Evolutionary conservation across 106 monocot genomes (phyloP).

Genomic region (Iris macrosiphon): DNA sequence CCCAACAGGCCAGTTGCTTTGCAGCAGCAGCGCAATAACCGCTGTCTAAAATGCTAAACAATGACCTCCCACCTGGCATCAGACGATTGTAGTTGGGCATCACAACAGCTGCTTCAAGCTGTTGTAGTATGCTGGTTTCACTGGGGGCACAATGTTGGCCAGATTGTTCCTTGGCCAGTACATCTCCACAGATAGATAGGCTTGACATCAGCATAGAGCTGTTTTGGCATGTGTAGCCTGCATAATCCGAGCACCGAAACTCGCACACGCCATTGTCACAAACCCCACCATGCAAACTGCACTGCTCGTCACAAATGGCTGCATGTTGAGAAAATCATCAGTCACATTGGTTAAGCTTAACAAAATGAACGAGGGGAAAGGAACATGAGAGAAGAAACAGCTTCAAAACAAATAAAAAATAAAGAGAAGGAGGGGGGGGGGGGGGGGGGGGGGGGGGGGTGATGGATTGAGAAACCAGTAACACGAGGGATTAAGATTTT

Average conservation of each 20-base stretch:
- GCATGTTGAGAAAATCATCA: slow-evolving; percentile 14
- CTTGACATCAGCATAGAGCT: slow-evolving; percentile 67
- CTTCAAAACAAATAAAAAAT: not conserved
- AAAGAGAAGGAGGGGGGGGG: too few relatives aligned
- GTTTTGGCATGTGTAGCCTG: slow-evolving; percentile 96
- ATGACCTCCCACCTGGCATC: slow-evolving; percentile 65
- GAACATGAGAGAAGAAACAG: not conserved
- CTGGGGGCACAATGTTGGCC: slow-evolving; percentile 95
- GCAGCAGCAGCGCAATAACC: slow-evolving; percentile 87
- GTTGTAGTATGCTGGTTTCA: slow-evolving; percentile 85
- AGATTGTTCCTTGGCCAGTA: slow-evolving; percentile 48
- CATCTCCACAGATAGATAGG: slow-evolving; percentile 82
- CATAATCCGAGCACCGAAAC: slow-evolving; percentile 98
- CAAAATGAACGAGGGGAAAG: not conserved
- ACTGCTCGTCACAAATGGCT: slow-evolving; percentile 97
- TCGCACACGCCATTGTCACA: slow-evolving; percentile 97
- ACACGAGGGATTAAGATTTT: too few relatives aligned
- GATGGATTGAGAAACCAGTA: too few relatives aligned
- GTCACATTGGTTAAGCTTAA: not conserved
- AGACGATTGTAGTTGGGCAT: slow-evolving; percentile 88
- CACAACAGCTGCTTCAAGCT: slow-evolving; percentile 88
- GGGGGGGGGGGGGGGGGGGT: too few relatives aligned
- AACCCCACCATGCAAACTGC: slow-evolving; percentile 97
- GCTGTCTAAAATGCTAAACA: slow-evolving; percentile 63
- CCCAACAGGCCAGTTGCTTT: slow-evolving; percentile 95